phyloP scores from a whole-genome alignment of 2,329 filamentous ascomycete species.

The Neocatenulostroma microsporum region DNA sequence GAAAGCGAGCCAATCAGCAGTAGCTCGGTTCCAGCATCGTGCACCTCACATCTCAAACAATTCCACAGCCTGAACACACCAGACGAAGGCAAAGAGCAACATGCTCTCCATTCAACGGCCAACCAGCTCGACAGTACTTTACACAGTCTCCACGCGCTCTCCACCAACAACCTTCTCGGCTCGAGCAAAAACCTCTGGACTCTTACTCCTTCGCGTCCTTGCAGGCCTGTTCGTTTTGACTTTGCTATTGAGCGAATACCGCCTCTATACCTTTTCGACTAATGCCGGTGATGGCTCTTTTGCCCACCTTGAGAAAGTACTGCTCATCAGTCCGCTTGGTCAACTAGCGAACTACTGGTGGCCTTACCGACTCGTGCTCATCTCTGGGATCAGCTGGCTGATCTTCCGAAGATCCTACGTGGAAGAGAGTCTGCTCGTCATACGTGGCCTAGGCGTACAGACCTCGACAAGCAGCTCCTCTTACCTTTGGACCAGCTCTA shows the following conservation, averaged over 20 bases:
- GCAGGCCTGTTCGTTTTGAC: constrained; percentile 35
- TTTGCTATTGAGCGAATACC: constrained; percentile 23
- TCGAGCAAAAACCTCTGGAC: constrained; percentile 29
- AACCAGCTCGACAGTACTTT: constrained; percentile 80
- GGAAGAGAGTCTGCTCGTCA: constrained; percentile 80
- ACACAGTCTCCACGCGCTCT: constrained; percentile 78
- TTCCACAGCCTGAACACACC: too few relatives aligned
- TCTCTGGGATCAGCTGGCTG: constrained; percentile 12
- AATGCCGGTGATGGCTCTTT: neutral
- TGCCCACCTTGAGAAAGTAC: neutral
- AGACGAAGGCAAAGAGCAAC: too few relatives aligned
- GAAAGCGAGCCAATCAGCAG: too few relatives aligned
- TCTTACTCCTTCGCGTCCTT: constrained; percentile 39
- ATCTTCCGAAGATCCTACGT: constrained; percentile 27
- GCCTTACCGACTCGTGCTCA: neutral
- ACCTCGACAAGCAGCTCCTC: constrained; percentile 64
- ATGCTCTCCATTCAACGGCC: constrained; percentile 31
- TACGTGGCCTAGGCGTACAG: constrained; percentile 85
- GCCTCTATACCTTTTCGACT: too few relatives aligned
- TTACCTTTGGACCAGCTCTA: constrained; percentile 56
- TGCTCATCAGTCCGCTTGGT: neutral
- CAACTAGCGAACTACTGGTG: neutral
- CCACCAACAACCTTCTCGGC: constrained; percentile 40
- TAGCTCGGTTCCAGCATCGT: too few relatives aligned
- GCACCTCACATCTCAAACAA: too few relatives aligned